phyloP scores from a whole-genome alignment of 495 filamentous ascomycete genomes.

The Melanomma pulvis-pyrius region DNA sequence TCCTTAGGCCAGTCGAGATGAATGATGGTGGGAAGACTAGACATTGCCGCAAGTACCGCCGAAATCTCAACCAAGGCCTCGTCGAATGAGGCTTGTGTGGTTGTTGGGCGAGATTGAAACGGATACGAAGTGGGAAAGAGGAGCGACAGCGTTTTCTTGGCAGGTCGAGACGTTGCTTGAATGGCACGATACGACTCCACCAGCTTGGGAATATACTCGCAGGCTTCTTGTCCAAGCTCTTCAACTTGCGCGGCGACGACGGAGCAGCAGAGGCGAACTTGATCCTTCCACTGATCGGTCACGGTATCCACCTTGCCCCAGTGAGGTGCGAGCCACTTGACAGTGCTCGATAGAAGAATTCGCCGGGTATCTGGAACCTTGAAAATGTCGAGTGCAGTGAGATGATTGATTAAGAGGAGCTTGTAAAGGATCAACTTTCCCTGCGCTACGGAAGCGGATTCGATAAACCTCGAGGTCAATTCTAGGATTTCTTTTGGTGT shows the following conservation, averaged over 20 bases:
- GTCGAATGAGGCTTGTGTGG: conserved; percentile 69
- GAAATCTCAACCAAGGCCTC: conserved; percentile 89
- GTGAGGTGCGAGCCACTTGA: conserved; percentile 89
- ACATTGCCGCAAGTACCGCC: conserved; percentile 79
- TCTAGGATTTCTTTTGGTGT: conserved; percentile 83
- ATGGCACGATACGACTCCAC: conserved; percentile 85
- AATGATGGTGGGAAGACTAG: conserved; percentile 68
- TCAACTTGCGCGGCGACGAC: conserved; percentile 82
- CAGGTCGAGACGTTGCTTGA: conserved; percentile 61
- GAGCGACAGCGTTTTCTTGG: conserved; percentile 73
- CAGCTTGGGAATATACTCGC: conserved; percentile 86
- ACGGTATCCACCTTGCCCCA: conserved; percentile 79
- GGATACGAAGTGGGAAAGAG: conserved; percentile 90
- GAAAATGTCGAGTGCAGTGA: conserved; percentile 79
- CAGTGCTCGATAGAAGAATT: conserved; percentile 76
- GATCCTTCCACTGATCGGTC: conserved; percentile 85
- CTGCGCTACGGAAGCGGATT: conserved; percentile 83
- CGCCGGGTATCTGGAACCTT: conserved; percentile 71
- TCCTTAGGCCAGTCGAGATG: conserved; percentile 71
- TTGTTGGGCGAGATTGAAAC: conserved; percentile 74
- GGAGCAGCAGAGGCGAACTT: conserved; percentile 88
- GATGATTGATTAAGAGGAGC: conserved; percentile 87
- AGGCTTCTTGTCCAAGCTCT: conserved; percentile 76
- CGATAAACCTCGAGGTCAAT: conserved; percentile 90
- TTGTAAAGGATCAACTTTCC: conserved; percentile 96